Percentiles rank a stretch among this genome's conserved stretches.
phyloP scores from a whole-genome alignment of 1,139 yeast species.

The Yarrowia galli region DNA sequence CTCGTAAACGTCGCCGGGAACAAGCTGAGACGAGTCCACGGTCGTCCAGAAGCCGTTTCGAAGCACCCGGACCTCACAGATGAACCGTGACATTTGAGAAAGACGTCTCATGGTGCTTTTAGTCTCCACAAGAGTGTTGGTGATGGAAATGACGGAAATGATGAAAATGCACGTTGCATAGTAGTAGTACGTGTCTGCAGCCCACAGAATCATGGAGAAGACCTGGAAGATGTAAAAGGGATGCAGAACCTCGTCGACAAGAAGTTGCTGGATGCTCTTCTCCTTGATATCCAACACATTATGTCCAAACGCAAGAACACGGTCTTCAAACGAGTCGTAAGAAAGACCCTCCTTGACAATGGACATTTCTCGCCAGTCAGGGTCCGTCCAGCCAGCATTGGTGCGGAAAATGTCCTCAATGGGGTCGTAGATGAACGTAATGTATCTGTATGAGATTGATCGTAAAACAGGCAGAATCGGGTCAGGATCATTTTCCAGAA shows the following conservation, averaged over 20 bases:
- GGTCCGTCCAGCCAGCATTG: slow-evolving; percentile 86
- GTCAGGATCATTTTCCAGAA: slow-evolving; percentile 54
- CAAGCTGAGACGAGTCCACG: slow-evolving; percentile 77
- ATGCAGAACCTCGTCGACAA: slow-evolving; percentile 87
- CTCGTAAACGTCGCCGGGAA: slow-evolving; percentile 95
- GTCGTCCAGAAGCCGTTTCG: slow-evolving; percentile 95
- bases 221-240: slow-evolving; percentile 95
- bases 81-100: slow-evolving; percentile 73
- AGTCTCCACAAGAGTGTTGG: slow-evolving; percentile 84
- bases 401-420: slow-evolving; percentile 83
- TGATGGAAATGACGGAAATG: slow-evolving; percentile 80
- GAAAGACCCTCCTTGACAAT: slow-evolving; percentile 74
- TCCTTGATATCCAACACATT: slow-evolving; percentile 80
- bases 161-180: slow-evolving; percentile 91
- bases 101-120: slow-evolving; percentile 74
- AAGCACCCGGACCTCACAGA: slow-evolving; percentile 86
- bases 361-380: slow-evolving; percentile 67
- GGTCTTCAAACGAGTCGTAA: slow-evolving; percentile 69
- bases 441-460: slow-evolving; percentile 79
- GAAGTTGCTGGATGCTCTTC: slow-evolving; percentile 67
- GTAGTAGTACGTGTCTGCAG: slow-evolving; percentile 88
- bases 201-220: slow-evolving; percentile 89
- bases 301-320: slow-evolving; percentile 75
- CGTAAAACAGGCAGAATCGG: slow-evolving; percentile 76
- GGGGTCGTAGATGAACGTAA: slow-evolving; percentile 83